phyloP scores from a whole-genome alignment of 2,329 filamentous ascomycete genomes.

The Fusarium guadeloupense region DNA sequence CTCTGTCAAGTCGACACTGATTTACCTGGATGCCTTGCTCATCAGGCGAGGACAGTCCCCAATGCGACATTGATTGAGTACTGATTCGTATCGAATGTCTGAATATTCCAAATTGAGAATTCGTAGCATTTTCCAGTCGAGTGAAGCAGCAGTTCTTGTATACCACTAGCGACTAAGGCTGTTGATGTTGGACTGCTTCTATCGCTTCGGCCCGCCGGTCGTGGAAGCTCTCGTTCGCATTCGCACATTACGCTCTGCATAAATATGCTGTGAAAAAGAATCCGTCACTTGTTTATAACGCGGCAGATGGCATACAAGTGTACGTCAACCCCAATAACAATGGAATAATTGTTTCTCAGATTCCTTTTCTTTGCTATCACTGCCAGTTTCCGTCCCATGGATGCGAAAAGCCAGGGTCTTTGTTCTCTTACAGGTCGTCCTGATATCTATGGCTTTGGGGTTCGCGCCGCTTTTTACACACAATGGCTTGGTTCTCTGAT shows the following conservation, averaged over 20 bases:
- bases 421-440: conserved; percentile 43
- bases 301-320: conserved; percentile 35
- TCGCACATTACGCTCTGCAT: conserved; percentile 1
- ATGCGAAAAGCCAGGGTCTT: conserved; percentile 5
- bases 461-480: conserved; percentile 48
- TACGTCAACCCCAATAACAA: conserved; percentile 18
- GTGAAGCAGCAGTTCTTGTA: conserved; percentile 3
- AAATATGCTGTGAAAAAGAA: neutral
- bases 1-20: conserved; percentile 6
- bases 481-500: conserved; percentile 50
- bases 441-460: conserved; percentile 49
- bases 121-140: neutral
- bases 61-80: neutral
- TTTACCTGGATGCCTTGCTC: conserved; percentile 15
- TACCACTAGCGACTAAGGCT: conserved; percentile 4
- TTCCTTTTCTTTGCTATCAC: neutral
- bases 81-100: too few species aligned
- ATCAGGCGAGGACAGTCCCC: too few species aligned
- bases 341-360: neutral
- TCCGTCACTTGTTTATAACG: neutral
- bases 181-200: conserved; percentile 18
- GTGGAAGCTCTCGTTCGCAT: conserved; percentile 11
- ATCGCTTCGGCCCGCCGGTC: conserved; percentile 7
- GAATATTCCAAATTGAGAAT: neutral
- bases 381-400: neutral